Percentiles rank a stretch among this genome's conserved stretches.
phyloP scores from a whole-genome alignment of 108 stramenopile genomes.

The Skeletonema tropicum region DNA sequence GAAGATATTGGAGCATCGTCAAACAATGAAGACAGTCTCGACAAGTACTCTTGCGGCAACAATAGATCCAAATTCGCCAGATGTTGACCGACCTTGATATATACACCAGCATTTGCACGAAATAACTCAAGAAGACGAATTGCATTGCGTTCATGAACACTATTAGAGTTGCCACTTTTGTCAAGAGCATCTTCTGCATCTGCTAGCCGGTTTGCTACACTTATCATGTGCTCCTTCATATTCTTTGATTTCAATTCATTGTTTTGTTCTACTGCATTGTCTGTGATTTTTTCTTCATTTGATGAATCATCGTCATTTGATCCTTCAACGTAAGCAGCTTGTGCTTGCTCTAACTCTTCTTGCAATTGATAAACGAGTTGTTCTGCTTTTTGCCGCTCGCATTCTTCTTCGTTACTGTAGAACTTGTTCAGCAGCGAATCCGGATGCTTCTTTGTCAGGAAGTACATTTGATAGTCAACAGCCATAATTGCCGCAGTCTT shows the following conservation, averaged over 20 bases:
- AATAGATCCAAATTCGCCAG: constrained; percentile 92
- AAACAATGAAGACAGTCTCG: constrained; percentile 74
- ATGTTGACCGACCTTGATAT: constrained; percentile 87
- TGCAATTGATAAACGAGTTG: constrained; percentile 34
- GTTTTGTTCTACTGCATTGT: too few relatives aligned
- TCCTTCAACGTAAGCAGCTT: constrained; percentile 55
- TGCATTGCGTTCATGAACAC: constrained; percentile 63
- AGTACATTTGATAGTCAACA: constrained; percentile 63
- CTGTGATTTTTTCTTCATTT: too few relatives aligned
- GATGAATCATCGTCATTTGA: neutral
- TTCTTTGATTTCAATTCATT: neutral
- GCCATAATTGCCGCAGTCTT: constrained; percentile 61
- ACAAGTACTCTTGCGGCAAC: constrained; percentile 86
- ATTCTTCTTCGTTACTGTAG: constrained; percentile 12
- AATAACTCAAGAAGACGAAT: constrained; percentile 80
- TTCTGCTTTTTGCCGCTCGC: constrained; percentile 48
- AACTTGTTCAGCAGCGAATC: constrained; percentile 11
- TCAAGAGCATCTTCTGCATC: constrained; percentile 53
- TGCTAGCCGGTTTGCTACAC: constrained; percentile 60
- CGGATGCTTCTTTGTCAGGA: constrained; percentile 15
- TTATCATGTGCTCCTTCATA: constrained; percentile 55
- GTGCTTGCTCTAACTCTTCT: constrained; percentile 61
- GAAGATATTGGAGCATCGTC: constrained; percentile 76
- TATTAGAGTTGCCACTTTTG: constrained; percentile 29
- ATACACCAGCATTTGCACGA: constrained; percentile 84